These are phyloP conservation scores for Dactylellina cionopaga DNA, from an alignment of 2,329 filamentous ascomycete species.

Conservation along the genomic window DNA sequence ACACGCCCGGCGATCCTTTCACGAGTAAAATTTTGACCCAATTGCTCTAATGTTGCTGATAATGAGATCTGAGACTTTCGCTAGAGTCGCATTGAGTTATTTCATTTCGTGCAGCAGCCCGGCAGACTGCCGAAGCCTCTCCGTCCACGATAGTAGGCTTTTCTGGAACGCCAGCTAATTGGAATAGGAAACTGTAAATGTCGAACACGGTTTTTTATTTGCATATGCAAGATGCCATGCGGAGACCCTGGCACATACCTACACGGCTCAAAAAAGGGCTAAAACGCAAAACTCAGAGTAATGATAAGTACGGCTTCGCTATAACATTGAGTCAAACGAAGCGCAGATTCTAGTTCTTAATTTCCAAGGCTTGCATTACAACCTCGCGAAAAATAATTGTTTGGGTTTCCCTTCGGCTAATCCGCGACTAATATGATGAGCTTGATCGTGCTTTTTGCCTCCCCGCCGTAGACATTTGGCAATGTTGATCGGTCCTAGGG, in stretches of 20 bases:
- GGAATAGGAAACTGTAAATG: conserved; percentile 44
- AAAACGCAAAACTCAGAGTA: background rate
- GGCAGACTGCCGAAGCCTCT: conserved; percentile 32
- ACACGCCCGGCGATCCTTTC: conserved; percentile 32
- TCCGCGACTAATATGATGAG: too few species aligned
- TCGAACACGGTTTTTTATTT: conserved; percentile 17
- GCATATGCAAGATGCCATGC: conserved; percentile 12
- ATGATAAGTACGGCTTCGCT: background rate
- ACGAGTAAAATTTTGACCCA: conserved; percentile 24
- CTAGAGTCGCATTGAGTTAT: too few species aligned
- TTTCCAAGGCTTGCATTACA: background rate
- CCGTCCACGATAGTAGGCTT: conserved; percentile 7
- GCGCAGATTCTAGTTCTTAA: too few species aligned
- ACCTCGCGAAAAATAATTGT: background rate
- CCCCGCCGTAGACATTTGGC: conserved; percentile 1
- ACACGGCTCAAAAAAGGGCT: conserved; percentile 28
- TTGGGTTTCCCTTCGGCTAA: too few species aligned
- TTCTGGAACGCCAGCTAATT: conserved; percentile 5
- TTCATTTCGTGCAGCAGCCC: too few species aligned
- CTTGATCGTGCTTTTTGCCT: conserved; percentile 17
- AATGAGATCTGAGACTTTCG: too few species aligned
- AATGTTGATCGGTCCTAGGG: background rate
- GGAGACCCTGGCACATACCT: conserved; percentile 7
- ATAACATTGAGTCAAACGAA: too few species aligned
- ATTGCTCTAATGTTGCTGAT: too few species aligned